Evolutionary conservation across 495 filamentous ascomycete species (phyloP).

Genomic region (Hypoxylon subgilvum): DNA sequence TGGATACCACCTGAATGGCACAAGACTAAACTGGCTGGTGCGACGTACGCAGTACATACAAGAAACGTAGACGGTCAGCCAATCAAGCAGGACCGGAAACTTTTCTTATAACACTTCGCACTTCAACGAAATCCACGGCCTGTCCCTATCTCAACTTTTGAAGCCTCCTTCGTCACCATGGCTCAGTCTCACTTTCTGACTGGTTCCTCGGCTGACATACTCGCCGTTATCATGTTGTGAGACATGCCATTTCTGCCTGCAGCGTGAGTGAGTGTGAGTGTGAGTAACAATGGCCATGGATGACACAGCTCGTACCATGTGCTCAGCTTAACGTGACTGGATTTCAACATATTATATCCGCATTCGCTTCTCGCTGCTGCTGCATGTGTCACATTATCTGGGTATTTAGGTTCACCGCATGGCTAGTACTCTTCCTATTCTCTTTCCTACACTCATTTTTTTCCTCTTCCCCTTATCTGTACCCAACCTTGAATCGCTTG

Average conservation of each 20-base stretch:
- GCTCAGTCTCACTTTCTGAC: constrained; percentile 8
- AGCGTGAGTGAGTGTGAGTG: neutral
- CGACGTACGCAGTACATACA: constrained; percentile 18
- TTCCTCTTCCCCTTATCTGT: neutral
- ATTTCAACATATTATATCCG: too few species aligned
- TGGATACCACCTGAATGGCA: constrained; percentile 40
- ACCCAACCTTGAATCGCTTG: neutral
- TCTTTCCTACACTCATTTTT: neutral
- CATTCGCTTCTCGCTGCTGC: neutral
- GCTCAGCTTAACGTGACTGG: constrained; percentile 10
- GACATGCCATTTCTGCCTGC: constrained; percentile 29
- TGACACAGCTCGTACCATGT: constrained; percentile 25
- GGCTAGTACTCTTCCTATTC: neutral
- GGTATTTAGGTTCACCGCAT: constrained; percentile 17
- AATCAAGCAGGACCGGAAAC: neutral
- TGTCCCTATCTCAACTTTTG: constrained; percentile 11
- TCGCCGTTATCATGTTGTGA: constrained; percentile 23
- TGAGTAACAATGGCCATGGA: neutral
- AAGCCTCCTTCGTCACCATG: constrained; percentile 19
- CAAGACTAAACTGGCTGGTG: constrained; percentile 1
- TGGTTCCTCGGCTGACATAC: constrained; percentile 11
- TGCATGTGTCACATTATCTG: constrained; percentile 8
- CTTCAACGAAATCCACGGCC: too few species aligned
- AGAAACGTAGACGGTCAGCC: neutral
- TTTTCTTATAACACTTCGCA: too few species aligned